phyloP scores from a whole-genome alignment of 345 rosid species.

The Citrus reticulata region DNA sequence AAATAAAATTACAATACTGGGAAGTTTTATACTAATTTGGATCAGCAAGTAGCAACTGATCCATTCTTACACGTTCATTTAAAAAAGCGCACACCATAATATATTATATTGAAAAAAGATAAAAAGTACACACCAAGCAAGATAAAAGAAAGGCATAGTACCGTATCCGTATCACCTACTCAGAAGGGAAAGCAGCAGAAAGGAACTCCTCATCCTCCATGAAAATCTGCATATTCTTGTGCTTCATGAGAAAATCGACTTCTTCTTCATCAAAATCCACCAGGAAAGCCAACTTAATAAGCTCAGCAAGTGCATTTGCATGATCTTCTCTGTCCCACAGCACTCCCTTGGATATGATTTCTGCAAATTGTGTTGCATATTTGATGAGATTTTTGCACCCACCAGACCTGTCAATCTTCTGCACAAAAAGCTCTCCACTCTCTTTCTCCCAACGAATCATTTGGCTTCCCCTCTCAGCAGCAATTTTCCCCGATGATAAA shows the following conservation, averaged over 20 bases:
- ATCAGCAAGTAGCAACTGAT: neutral
- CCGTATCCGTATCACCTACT: neutral
- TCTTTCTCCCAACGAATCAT: constrained; percentile 58
- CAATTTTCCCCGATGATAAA: constrained; percentile 35
- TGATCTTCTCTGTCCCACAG: constrained; percentile 51
- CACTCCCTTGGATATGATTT: constrained; percentile 49
- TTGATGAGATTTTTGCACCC: constrained; percentile 36
- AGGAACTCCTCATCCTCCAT: constrained; percentile 52
- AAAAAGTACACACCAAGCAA: neutral
- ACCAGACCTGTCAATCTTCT: constrained; percentile 33
- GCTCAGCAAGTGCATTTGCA: constrained; percentile 37
- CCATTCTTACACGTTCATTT: neutral
- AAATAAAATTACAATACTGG: neutral
- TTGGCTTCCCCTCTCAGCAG: constrained; percentile 18
- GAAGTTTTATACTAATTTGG: neutral
- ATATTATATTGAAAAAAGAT: too few species aligned
- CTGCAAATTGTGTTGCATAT: constrained; percentile 50
- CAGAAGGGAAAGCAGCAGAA: constrained; percentile 29
- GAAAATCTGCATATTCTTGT: constrained; percentile 48
- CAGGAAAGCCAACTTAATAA: constrained; percentile 53
- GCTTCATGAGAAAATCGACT: constrained; percentile 48
- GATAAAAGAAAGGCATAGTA: too few species aligned
- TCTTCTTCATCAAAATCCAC: constrained; percentile 51
- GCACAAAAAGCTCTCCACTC: constrained; percentile 34
- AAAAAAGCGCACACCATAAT: neutral